phyloP scores from a whole-genome alignment of 1,284 basidiomycete genomes.

The Termitomyces sp. region DNA sequence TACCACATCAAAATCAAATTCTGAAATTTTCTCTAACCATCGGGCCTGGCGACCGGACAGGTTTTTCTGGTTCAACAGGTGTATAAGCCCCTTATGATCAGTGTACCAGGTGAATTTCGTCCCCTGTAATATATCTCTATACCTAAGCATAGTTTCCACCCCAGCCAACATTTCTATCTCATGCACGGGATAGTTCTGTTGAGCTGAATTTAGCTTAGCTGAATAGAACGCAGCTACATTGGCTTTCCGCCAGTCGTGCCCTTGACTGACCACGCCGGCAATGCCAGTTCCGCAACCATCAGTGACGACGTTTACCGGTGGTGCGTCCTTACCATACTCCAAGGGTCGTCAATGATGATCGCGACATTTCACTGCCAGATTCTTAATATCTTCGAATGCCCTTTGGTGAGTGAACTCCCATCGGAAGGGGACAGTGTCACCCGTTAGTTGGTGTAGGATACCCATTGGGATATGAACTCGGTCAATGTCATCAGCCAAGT shows the following conservation, averaged over 20 bases:
- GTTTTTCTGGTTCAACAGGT: conserved; percentile 26
- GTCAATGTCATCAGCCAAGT: background rate
- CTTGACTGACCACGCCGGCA: conserved; percentile 26
- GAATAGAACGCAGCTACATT: conserved; percentile 31
- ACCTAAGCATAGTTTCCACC: conserved; percentile 29
- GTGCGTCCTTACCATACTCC: background rate
- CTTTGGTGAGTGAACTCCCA: background rate
- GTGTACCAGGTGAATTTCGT: conserved; percentile 28
- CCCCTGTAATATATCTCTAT: conserved; percentile 28
- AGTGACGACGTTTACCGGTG: background rate
- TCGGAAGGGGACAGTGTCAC: background rate
- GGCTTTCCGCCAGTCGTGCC: conserved; percentile 22
- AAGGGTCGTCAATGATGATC: background rate
- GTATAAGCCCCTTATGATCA: conserved; percentile 32
- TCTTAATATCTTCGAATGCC: background rate
- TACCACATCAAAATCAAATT: conserved; percentile 27
- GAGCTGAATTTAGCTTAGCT: conserved; percentile 31
- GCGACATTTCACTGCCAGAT: background rate
- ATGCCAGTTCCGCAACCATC: background rate
- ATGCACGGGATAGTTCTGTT: conserved; percentile 35
- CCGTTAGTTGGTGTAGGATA: background rate
- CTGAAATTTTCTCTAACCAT: conserved; percentile 32
- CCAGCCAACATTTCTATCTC: conserved; percentile 33
- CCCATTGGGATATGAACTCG: background rate
- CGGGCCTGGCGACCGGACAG: conserved; percentile 29